Evolutionary conservation across 306 rosid genomes (phyloP).

Genomic region (Sindora glabra): DNA sequence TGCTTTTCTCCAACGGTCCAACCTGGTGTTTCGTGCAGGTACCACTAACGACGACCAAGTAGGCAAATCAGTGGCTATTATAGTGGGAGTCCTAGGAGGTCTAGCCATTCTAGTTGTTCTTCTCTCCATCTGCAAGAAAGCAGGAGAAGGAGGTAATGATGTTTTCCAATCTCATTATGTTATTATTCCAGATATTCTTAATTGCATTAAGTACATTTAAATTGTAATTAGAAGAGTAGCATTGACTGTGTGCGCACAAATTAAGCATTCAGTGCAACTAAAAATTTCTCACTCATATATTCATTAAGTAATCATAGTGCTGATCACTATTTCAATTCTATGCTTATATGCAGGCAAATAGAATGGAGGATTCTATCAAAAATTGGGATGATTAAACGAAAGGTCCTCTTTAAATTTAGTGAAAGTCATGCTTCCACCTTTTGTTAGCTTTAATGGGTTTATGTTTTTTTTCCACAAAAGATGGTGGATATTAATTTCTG

Average conservation of each 20-base stretch:
- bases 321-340: neutral
- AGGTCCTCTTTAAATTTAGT: conserved; percentile 25
- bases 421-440: conserved; percentile 22
- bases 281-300: too few species aligned
- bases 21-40: conserved; percentile 38
- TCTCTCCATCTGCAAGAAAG: conserved; percentile 75
- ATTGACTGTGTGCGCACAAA: too few species aligned
- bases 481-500: conserved; percentile 22
- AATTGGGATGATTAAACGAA: conserved; percentile 14
- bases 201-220: too few species aligned
- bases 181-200: too few species aligned
- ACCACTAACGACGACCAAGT: conserved; percentile 50
- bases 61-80: conserved; percentile 79
- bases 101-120: conserved; percentile 73
- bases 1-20: conserved; percentile 1
- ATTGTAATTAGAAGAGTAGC: too few species aligned
- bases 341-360: conserved; percentile 44
- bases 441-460: conserved; percentile 23
- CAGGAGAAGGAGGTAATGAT: conserved; percentile 52
- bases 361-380: neutral
- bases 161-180: neutral
- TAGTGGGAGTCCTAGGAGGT: conserved; percentile 61
- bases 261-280: neutral
- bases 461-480: conserved; percentile 24
- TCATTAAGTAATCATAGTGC: conserved; percentile 10